Conservation (phyloP, 2,329 filamentous ascomycete species). For the Cercospora canescens region DNA sequence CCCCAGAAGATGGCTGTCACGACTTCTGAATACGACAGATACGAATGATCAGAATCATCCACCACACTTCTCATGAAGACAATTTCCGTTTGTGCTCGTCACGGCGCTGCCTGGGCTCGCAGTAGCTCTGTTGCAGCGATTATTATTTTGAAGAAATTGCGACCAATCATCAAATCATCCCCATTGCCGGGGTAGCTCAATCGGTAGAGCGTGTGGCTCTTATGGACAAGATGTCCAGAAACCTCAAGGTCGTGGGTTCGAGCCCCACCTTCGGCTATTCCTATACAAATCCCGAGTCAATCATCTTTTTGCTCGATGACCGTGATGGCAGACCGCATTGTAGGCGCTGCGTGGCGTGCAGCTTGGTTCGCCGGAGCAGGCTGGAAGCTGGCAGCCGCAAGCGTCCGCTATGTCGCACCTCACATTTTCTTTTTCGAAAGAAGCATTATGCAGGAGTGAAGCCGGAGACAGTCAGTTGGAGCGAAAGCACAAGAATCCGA, state of each 20-base stretch:
- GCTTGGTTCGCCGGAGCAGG: too few relatives aligned
- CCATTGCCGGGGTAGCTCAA: conserved; percentile 51
- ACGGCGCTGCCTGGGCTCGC: not conserved
- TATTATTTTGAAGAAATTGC: not conserved
- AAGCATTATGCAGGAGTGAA: too few relatives aligned
- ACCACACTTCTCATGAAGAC: not conserved
- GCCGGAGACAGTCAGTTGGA: too few relatives aligned
- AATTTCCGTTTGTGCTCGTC: not conserved
- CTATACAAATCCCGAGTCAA: conserved; percentile 16
- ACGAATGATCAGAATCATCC: not conserved
- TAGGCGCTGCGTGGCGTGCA: too few relatives aligned
- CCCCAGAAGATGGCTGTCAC: conserved; percentile 21
- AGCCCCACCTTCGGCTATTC: conserved; percentile 31
- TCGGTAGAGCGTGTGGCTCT: conserved; percentile 48
- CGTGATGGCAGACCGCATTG: not conserved
- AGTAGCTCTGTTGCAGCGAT: not conserved
- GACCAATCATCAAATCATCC: not conserved
- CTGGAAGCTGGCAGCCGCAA: not conserved
- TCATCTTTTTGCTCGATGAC: not conserved
- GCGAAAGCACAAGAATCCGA: not conserved
- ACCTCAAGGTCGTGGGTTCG: conserved; percentile 31
- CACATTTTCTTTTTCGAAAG: too few relatives aligned
- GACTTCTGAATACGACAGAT: conserved; percentile 8
- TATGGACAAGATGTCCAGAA: conserved; percentile 11
- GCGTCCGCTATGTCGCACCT: not conserved